Evolutionary conservation across 495 filamentous ascomycete genomes (phyloP).

Genomic region (Parathielavia hyrcaniae): DNA sequence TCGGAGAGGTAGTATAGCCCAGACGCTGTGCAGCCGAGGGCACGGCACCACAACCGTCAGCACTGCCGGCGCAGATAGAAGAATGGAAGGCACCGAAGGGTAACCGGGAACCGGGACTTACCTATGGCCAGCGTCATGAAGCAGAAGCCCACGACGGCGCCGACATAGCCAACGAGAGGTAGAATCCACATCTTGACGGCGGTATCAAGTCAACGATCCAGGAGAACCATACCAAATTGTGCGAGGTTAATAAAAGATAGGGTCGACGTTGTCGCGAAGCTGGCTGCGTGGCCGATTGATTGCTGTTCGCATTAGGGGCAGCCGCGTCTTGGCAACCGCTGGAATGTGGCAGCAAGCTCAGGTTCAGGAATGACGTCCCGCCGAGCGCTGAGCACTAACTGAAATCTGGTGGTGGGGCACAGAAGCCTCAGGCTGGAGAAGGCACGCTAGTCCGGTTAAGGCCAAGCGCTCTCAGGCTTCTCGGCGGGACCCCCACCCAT

Average conservation of each 20-base stretch:
- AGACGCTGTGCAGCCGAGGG: conserved; percentile 55
- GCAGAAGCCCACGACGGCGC: conserved; percentile 78
- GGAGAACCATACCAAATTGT: neutral
- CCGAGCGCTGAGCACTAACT: too few species aligned
- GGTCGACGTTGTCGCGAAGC: neutral
- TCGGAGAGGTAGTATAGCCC: conserved; percentile 98
- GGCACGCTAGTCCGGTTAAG: conserved; percentile 4
- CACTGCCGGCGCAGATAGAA: neutral
- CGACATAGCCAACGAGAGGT: conserved; percentile 80
- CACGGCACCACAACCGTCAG: conserved; percentile 6
- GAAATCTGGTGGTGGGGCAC: too few species aligned
- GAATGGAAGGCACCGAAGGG: neutral
- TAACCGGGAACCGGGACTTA: conserved; percentile 38
- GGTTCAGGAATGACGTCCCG: conserved; percentile 8
- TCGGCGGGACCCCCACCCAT: conserved; percentile 14
- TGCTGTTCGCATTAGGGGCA: neutral
- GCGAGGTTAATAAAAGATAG: neutral
- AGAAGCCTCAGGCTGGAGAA: conserved; percentile 22
- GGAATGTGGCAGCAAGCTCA: neutral
- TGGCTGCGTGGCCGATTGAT: conserved; percentile 8
- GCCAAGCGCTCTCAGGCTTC: conserved; percentile 16
- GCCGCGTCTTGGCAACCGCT: conserved; percentile 5
- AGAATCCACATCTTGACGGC: conserved; percentile 77
- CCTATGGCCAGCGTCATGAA: conserved; percentile 93
- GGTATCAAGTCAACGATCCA: neutral